A percentile compares a stretch with the other conserved stretches of the same genome.
These are phyloP conservation scores for Nothomitra cinnamomea DNA, from an alignment of 2,329 filamentous ascomycete genomes.

Conservation along the genomic window DNA sequence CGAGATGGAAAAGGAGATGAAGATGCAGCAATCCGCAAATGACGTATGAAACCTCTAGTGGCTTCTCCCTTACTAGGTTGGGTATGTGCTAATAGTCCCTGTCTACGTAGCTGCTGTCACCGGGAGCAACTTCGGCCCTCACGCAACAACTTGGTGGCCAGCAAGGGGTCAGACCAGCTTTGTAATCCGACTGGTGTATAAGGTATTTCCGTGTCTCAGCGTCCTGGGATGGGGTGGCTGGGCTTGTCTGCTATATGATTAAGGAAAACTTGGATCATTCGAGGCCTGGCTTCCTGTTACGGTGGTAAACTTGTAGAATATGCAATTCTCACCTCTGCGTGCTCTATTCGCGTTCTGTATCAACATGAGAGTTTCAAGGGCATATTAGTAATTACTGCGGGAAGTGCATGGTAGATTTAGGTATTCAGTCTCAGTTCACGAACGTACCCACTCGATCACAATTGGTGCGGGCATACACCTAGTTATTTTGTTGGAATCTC, in stretches of 20 bases:
- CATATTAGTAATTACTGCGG: too few relatives aligned
- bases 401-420: too few relatives aligned
- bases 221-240: too few relatives aligned
- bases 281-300: too few relatives aligned
- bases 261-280: background rate
- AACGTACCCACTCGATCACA: too few relatives aligned
- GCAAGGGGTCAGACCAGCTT: constrained; percentile 1
- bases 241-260: background rate
- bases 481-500: too few relatives aligned
- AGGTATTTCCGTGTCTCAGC: background rate
- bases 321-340: too few relatives aligned
- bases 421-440: too few relatives aligned
- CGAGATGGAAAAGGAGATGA: constrained; percentile 95
- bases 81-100: background rate
- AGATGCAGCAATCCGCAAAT: constrained; percentile 81
- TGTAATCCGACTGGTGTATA: background rate
- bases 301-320: too few relatives aligned
- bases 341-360: too few relatives aligned
- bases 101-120: constrained; percentile 24
- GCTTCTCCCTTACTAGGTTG: background rate
- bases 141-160: constrained; percentile 17
- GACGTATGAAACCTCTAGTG: constrained; percentile 36
- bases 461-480: too few relatives aligned
- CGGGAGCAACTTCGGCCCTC: constrained; percentile 17
- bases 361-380: too few relatives aligned